Base-by-base conservation (phyloP, 805 yeast species). In the Metschnikowia continentalis region DNA sequence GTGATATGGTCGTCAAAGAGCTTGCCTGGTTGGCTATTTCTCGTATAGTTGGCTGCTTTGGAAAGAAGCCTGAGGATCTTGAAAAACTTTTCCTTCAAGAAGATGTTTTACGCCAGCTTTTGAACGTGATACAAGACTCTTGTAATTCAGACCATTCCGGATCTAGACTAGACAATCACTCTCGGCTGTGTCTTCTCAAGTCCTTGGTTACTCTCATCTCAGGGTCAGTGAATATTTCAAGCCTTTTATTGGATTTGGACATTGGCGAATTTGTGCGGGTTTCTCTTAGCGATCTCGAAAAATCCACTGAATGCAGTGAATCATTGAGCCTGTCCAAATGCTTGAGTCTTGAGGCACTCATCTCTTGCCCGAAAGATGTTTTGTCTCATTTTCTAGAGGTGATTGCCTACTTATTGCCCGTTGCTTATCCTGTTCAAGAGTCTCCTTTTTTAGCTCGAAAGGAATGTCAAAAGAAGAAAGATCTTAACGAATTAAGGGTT, bases 281-380 rank as follows among this genome's bases (percentile, higher is more conserved):
- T n/a, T 74, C 84, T 1, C 66, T 88, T 49, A 71, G 78, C 22
- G 77, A 75, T 39, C 83, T 76, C 57, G 74, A 79, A 10, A 78
- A 77, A 50, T 20, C 32, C 3, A 53, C 51, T 14, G 56, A 48
- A 4, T 32, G 8, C 2, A 17, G 4, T 2, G 43, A 15, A 36
- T 43, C 30, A 4, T 13, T 15, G 13, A 26, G 48, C 26, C 6
- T 46, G 45, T 20, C 49, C 37, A 37, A 26, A 13, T 19, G 20
- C 19, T 63, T 81, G 1, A 71, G 89, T 5, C 79, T 85, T 42
- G 96, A 88, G 60, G 80, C 88, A 0, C 66, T 90, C 37, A 84
- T 88, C 82, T 80, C 84, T 48, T 79, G 83, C 2, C 90, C 92
- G 0, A 85, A 83, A 57, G 86, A 83, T n/a, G 62, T 87, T 30